phyloP scores from a whole-genome alignment of 495 filamentous ascomycete genomes.

The Talaromyces adpressus region DNA sequence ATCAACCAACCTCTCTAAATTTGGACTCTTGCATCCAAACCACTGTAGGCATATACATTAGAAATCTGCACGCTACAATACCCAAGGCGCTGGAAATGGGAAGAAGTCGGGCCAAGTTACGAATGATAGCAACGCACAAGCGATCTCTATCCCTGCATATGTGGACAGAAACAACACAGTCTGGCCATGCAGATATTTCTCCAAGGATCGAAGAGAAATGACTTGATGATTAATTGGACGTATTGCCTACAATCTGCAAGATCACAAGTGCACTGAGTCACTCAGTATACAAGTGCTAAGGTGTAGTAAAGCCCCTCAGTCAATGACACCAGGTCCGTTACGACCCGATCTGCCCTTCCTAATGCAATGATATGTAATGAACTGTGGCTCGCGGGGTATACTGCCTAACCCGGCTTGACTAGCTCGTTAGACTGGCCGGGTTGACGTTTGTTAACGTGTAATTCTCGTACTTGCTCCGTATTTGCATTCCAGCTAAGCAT shows the following conservation, averaged over 20 bases:
- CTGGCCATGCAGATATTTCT: background rate
- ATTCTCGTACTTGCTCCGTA: background rate
- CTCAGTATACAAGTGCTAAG: background rate
- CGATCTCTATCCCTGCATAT: background rate
- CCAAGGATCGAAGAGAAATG: background rate
- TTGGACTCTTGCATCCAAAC: background rate
- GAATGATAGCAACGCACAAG: background rate
- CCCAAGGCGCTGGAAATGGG: background rate
- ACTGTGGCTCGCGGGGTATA: background rate
- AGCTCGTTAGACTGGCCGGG: background rate
- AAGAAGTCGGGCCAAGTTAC: background rate
- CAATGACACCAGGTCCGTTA: background rate
- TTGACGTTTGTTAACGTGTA: background rate
- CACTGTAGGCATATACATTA: background rate
- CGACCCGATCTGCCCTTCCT: background rate
- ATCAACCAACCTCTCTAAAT: background rate
- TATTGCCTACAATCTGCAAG: background rate
- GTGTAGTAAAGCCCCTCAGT: background rate
- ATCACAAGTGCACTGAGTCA: background rate
- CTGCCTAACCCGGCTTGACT: background rate
- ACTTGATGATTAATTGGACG: background rate
- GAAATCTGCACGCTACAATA: background rate
- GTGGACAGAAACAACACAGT: background rate
- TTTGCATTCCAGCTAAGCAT: background rate
- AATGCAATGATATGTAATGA: background rate